A percentile compares a stretch with the other conserved stretches of the same genome.
Conservation (phyloP, 1,139 yeast species). For the Pichia sp. region DNA sequence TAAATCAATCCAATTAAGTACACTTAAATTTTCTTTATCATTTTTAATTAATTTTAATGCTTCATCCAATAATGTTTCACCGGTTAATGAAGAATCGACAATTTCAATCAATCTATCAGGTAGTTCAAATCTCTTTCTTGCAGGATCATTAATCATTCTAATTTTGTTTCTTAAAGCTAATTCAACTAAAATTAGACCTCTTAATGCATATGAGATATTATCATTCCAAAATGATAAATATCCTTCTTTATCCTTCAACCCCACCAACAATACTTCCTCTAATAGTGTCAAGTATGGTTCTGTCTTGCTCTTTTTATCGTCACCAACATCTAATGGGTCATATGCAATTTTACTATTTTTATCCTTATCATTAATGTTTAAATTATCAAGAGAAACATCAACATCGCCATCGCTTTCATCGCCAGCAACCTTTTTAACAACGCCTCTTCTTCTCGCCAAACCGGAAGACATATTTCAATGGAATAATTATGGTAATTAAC, state of each 20-base stretch:
- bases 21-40: conserved; percentile 74
- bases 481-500: too few species aligned
- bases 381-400: conserved; percentile 5
- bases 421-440: conserved; percentile 1
- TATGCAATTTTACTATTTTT: conserved; percentile 54
- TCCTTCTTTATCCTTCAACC: conserved; percentile 92
- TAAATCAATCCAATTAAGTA: conserved; percentile 89
- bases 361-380: conserved; percentile 9
- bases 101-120: conserved; percentile 86
- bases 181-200: conserved; percentile 91
- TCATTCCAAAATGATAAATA: conserved; percentile 97
- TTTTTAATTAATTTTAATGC: conserved; percentile 83
- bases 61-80: conserved; percentile 92
- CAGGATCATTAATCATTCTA: conserved; percentile 85
- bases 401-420: conserved; percentile 4
- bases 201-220: conserved; percentile 87
- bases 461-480: conserved; percentile 29
- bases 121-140: conserved; percentile 83
- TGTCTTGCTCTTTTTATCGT: conserved; percentile 27
- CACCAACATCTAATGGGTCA: conserved; percentile 66
- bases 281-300: conserved; percentile 78
- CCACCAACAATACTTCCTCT: conserved; percentile 93
- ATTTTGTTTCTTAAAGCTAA: conserved; percentile 87
- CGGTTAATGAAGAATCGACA: conserved; percentile 78
- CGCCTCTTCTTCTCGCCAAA: conserved; percentile 35